phyloP scores from a whole-genome alignment of 2,329 filamentous ascomycete species.

The Verticillium nubilum region DNA sequence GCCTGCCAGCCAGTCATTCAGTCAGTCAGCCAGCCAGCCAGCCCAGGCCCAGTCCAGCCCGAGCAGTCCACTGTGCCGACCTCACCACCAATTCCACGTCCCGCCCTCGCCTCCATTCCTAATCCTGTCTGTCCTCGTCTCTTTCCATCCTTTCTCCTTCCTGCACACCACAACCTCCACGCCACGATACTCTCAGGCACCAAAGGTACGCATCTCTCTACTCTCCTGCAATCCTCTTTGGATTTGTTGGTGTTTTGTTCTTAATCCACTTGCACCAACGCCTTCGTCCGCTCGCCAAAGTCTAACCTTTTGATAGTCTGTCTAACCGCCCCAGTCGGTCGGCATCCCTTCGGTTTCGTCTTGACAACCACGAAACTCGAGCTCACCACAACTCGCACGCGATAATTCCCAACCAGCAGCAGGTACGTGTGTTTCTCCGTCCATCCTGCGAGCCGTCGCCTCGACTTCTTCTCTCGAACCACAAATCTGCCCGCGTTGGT shows the following conservation, averaged over 20 bases:
- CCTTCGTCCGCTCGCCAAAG: neutral
- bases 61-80: conserved; percentile 2
- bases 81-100: conserved; percentile 1
- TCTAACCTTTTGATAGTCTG: neutral
- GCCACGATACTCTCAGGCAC: conserved; percentile 8
- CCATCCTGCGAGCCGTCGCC: neutral
- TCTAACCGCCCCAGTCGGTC: neutral
- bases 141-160: conserved; percentile 3
- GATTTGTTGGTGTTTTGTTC: neutral
- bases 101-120: neutral
- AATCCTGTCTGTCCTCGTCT: neutral
- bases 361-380: neutral
- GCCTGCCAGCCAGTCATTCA: neutral
- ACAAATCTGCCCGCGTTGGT: neutral
- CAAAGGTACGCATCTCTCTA: conserved; percentile 2
- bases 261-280: neutral
- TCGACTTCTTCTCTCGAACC: neutral
- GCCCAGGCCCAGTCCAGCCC: conserved; percentile 5
- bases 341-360: neutral
- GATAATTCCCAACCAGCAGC: neutral
- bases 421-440: neutral
- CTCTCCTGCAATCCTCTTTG: neutral
- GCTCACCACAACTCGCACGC: neutral
- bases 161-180: conserved; percentile 12
- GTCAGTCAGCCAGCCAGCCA: neutral